Conservation (phyloP, 768 basidiomycete species). For the Leccinellum rugosiceps region DNA sequence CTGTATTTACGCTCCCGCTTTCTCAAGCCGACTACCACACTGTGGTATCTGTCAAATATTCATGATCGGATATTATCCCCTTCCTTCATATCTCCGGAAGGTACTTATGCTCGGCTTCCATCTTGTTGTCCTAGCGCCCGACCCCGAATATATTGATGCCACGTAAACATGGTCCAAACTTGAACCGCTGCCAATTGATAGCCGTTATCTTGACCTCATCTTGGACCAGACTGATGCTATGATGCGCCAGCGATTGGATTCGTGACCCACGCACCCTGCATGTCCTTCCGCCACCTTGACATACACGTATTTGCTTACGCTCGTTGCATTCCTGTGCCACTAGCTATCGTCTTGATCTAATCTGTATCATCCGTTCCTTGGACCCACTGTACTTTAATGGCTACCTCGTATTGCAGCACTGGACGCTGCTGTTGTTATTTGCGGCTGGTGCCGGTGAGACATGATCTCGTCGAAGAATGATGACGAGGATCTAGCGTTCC, state of each 20-base stretch:
- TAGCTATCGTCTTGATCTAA: background rate
- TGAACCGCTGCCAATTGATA: conserved; percentile 6
- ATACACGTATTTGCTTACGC: background rate
- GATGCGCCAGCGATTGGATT: background rate
- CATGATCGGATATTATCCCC: background rate
- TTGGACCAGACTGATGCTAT: background rate
- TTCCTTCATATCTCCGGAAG: background rate
- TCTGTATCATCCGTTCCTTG: conserved; percentile 4
- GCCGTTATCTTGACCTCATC: conserved; percentile 15
- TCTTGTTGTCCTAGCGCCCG: background rate
- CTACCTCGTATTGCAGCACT: background rate
- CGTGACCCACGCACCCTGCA: conserved; percentile 7
- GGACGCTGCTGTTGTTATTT: background rate
- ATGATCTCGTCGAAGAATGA: background rate
- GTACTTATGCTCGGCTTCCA: background rate
- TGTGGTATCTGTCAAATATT: conserved; percentile 1
- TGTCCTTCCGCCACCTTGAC: conserved; percentile 15
- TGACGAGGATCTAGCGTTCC: background rate
- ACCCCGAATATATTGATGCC: background rate
- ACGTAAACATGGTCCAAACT: conserved; percentile 1
- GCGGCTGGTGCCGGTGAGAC: conserved; percentile 7
- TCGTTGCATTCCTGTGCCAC: conserved; percentile 10
- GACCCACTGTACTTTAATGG: conserved; percentile 14
- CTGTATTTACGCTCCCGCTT: background rate
- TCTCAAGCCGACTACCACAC: background rate